A percentile compares a stretch with the other conserved stretches of the same genome.
Evolutionary conservation across 495 filamentous ascomycete genomes (phyloP).

Genomic region (Pyrenopolyporus hunteri): DNA sequence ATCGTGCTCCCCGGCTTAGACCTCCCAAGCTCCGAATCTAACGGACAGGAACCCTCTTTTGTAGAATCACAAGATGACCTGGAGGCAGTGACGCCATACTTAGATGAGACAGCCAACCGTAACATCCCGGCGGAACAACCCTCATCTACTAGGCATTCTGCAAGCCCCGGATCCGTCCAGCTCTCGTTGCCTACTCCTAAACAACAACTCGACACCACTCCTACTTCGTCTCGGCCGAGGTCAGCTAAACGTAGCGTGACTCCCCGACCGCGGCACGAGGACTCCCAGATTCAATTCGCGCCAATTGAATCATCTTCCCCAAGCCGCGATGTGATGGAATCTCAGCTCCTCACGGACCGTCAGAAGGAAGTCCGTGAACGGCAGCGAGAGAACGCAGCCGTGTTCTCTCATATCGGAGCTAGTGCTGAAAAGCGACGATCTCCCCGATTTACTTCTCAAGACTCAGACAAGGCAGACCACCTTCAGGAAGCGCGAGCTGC

Average conservation of each 20-base stretch:
- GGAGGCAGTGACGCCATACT: constrained; percentile 33
- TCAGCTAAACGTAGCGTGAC: constrained; percentile 34
- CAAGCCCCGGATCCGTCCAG: constrained; percentile 39
- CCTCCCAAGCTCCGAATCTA: constrained; percentile 37
- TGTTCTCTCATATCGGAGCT: constrained; percentile 74
- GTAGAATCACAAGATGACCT: constrained; percentile 60
- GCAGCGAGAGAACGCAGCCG: constrained; percentile 67
- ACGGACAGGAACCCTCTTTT: constrained; percentile 47
- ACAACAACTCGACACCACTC: constrained; percentile 39
- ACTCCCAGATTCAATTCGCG: constrained; percentile 80
- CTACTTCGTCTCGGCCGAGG: constrained; percentile 31
- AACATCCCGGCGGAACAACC: constrained; percentile 28
- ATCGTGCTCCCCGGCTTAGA: constrained; percentile 50
- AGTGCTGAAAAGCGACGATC: constrained; percentile 53
- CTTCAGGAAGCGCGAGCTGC: constrained; percentile 32
- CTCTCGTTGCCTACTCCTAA: constrained; percentile 34
- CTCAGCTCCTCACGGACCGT: constrained; percentile 73
- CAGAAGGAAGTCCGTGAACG: constrained; percentile 73
- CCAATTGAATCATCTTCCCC: constrained; percentile 65
- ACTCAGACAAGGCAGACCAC: constrained; percentile 1
- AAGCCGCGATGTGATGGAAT: constrained; percentile 51
- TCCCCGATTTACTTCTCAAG: not conserved
- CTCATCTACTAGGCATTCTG: constrained; percentile 34
- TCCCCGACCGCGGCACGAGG: constrained; percentile 67
- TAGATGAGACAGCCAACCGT: constrained; percentile 24